A percentile compares a stretch with the other conserved stretches of the same genome.
Evolutionary conservation across 208 protist genomes (phyloP).

Genomic region (Angomonas deanei): DNA sequence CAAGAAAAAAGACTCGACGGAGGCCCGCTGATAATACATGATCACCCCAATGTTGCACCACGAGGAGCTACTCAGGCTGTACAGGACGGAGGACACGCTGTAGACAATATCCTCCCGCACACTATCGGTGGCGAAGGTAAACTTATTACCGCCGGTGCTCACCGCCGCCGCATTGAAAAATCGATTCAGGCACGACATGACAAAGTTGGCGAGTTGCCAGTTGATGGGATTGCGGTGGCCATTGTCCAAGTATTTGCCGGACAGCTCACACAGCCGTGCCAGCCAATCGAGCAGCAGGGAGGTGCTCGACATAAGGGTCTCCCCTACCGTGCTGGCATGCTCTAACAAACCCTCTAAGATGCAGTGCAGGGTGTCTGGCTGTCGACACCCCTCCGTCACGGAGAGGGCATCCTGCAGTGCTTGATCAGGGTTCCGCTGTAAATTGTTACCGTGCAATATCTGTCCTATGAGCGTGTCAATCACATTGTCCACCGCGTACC

Average conservation of each 20-base stretch:
- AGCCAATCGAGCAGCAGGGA: conserved; percentile 44
- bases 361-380: conserved; percentile 50
- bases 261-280: conserved; percentile 32
- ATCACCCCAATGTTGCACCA: conserved; percentile 83
- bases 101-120: conserved; percentile 39
- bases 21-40: conserved; percentile 58
- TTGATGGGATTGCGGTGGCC: conserved; percentile 28
- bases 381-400: conserved; percentile 61
- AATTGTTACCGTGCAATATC: conserved; percentile 23
- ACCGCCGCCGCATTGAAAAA: no score
- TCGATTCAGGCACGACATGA: no score
- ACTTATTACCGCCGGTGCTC: conserved; percentile 25
- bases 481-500: conserved; percentile 43
- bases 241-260: conserved; percentile 30
- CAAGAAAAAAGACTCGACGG: conserved; percentile 49
- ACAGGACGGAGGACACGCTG: conserved; percentile 56
- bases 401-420: conserved; percentile 50
- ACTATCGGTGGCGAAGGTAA: conserved; percentile 13
- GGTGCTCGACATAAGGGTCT: conserved; percentile 24
- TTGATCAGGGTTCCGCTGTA: conserved; percentile 23
- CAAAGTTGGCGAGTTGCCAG: conserved; percentile 53
- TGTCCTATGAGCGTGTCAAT: conserved; percentile 32
- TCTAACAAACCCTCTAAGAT: conserved; percentile 41
- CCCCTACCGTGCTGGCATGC: conserved; percentile 19
- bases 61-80: conserved; percentile 45